phyloP scores from a whole-genome alignment of 495 filamentous ascomycete genomes.

The Bathelium albidoporum region DNA sequence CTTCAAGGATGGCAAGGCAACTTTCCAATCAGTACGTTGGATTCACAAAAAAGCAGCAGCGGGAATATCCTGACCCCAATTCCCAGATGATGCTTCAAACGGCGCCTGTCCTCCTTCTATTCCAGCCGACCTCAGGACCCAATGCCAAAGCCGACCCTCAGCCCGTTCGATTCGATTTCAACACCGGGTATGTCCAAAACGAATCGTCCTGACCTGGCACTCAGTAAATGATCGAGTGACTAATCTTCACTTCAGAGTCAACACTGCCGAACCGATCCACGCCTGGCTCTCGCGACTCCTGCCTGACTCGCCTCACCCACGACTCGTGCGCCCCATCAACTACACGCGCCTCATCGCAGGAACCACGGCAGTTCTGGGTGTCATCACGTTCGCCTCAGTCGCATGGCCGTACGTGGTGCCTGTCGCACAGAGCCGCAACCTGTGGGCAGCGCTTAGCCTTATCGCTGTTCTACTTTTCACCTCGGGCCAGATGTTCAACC shows the following conservation, averaged over 20 bases:
- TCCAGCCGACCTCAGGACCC: constrained; percentile 80
- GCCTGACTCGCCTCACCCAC: constrained; percentile 60
- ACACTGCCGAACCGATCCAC: constrained; percentile 67
- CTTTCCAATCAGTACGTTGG: constrained; percentile 71
- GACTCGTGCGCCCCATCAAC: constrained; percentile 75
- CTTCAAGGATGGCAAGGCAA: constrained; percentile 71
- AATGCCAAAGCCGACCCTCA: constrained; percentile 57
- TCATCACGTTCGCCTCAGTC: constrained; percentile 57
- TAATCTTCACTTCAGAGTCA: constrained; percentile 42
- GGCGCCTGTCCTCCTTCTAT: constrained; percentile 79
- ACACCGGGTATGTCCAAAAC: constrained; percentile 49
- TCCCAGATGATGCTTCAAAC: constrained; percentile 89
- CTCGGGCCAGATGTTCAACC: constrained; percentile 98
- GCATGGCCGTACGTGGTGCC: constrained; percentile 80
- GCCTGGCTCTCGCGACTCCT: constrained; percentile 70
- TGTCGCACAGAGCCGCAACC: constrained; percentile 74
- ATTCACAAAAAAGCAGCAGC: not conserved
- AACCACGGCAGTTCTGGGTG: constrained; percentile 55
- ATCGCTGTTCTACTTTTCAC: constrained; percentile 91
- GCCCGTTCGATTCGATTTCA: constrained; percentile 81
- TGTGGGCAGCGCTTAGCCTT: constrained; percentile 87
- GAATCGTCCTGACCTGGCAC: not conserved
- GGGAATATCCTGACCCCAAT: constrained; percentile 8
- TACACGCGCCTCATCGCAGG: constrained; percentile 63
- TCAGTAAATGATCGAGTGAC: constrained; percentile 3